These are phyloP conservation scores for Saprolegnia diclina DNA, from an alignment of 352 stramenopile genomes.

Conservation along the genomic window DNA sequence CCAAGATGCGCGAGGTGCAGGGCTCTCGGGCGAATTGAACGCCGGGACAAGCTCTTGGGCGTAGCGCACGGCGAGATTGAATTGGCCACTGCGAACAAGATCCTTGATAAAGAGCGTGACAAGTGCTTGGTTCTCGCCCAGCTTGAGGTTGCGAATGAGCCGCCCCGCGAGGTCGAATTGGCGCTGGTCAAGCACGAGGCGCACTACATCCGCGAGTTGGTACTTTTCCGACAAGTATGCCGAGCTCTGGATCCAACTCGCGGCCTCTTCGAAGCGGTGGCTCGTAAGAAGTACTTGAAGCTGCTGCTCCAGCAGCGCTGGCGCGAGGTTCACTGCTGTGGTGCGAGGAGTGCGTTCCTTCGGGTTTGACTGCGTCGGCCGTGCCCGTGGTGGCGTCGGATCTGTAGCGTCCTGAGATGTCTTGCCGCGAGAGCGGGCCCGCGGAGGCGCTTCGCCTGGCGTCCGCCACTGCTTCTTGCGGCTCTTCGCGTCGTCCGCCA, in stretches of 20 bases:
- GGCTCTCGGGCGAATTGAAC: conserved; percentile 40
- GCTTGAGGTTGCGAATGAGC: conserved; percentile 67
- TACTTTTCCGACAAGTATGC: conserved; percentile 53
- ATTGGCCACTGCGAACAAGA: conserved; percentile 56
- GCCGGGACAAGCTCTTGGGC: conserved; percentile 73
- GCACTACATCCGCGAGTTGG: conserved; percentile 71
- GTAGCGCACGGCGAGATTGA: conserved; percentile 61
- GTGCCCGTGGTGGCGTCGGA: conserved; percentile 7
- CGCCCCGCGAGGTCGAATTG: conserved; percentile 57
- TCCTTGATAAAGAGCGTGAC: conserved; percentile 81
- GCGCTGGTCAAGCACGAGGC: conserved; percentile 60
- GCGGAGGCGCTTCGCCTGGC: neutral
- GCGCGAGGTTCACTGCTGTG: neutral
- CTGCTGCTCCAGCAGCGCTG: conserved; percentile 45
- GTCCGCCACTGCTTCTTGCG: conserved; percentile 16
- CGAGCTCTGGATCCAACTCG: conserved; percentile 58
- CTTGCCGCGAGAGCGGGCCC: conserved; percentile 21
- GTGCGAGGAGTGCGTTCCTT: neutral
- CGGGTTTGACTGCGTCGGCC: neutral
- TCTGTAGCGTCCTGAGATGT: neutral
- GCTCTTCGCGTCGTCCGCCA: conserved; percentile 12
- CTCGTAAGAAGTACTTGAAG: conserved; percentile 52
- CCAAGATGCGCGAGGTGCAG: conserved; percentile 42
- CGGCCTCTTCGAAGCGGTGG: conserved; percentile 49
- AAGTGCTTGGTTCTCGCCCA: conserved; percentile 57